These are phyloP conservation scores for Aspergillus novofumigatus DNA, from an alignment of 2,329 filamentous ascomycete genomes.

Conservation along the genomic window DNA sequence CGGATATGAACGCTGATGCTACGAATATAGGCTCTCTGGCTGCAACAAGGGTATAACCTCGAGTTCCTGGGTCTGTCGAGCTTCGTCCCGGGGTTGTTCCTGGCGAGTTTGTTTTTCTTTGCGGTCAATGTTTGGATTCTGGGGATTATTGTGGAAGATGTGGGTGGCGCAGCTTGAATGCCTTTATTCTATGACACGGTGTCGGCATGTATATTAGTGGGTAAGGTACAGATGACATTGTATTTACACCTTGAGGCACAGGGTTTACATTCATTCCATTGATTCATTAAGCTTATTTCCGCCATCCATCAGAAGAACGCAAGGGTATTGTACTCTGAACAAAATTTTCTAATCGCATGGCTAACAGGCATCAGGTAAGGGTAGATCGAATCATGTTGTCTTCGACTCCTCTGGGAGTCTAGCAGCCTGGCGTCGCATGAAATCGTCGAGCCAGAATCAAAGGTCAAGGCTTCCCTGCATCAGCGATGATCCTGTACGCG, in stretches of 20 bases:
- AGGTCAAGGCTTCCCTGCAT: slow-evolving; percentile 29
- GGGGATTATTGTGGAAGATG: slow-evolving; percentile 71
- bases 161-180: slow-evolving; percentile 22
- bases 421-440: neutral
- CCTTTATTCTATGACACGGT: neutral
- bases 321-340: neutral
- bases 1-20: neutral
- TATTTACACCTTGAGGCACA: neutral
- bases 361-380: neutral
- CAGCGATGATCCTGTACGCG: slow-evolving; percentile 38
- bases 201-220: neutral
- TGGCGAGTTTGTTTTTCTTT: slow-evolving; percentile 74
- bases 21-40: slow-evolving; percentile 59
- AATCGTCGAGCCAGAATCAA: neutral
- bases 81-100: slow-evolving; percentile 81
- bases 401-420: neutral
- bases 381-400: neutral
- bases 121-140: slow-evolving; percentile 82
- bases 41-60: slow-evolving; percentile 69
- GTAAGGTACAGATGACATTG: neutral
- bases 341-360: neutral
- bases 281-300: neutral
- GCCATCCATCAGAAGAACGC: neutral
- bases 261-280: neutral
- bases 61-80: slow-evolving; percentile 78